Conservation (phyloP, 495 filamentous ascomycete species). For the Xylaria castorea region DNA sequence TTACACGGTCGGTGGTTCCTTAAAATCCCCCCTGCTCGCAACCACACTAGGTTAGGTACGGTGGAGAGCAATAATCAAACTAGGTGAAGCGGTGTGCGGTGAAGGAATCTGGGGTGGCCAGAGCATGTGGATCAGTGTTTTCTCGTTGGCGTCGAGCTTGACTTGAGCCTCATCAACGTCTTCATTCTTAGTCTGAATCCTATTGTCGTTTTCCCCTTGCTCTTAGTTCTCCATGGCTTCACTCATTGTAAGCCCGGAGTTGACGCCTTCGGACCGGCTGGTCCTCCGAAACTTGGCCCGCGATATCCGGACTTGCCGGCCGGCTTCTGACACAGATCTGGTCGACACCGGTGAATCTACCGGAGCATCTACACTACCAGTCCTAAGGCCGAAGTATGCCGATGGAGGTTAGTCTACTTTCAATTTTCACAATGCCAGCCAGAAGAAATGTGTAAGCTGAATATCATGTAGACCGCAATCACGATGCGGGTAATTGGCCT, state of each 20-base stretch:
- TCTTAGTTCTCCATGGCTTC: conserved; percentile 31
- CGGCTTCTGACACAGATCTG: not conserved
- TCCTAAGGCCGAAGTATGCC: not conserved
- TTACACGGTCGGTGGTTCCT: not conserved
- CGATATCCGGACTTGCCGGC: conserved; percentile 37
- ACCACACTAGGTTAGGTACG: not conserved
- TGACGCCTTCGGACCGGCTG: conserved; percentile 57
- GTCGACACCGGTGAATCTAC: conserved; percentile 21
- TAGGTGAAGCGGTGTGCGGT: not conserved
- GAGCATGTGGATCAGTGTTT: not conserved
- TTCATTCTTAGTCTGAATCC: not conserved
- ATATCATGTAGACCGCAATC: conserved; percentile 19
- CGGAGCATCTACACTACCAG: not conserved
- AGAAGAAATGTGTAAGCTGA: conserved; percentile 1
- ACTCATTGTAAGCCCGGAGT: conserved; percentile 50
- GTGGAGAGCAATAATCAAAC: not conserved
- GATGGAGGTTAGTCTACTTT: conserved; percentile 20
- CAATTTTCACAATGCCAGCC: not conserved
- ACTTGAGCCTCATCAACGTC: not conserved
- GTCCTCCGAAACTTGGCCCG: conserved; percentile 57
- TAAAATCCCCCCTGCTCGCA: not conserved
- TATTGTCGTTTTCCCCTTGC: not conserved
- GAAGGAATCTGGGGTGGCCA: not conserved
- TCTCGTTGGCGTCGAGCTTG: conserved; percentile 18
- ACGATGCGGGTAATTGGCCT: conserved; percentile 12